Evolutionary conservation across 768 basidiomycete genomes (phyloP).

Genomic region (Suillus americanus): DNA sequence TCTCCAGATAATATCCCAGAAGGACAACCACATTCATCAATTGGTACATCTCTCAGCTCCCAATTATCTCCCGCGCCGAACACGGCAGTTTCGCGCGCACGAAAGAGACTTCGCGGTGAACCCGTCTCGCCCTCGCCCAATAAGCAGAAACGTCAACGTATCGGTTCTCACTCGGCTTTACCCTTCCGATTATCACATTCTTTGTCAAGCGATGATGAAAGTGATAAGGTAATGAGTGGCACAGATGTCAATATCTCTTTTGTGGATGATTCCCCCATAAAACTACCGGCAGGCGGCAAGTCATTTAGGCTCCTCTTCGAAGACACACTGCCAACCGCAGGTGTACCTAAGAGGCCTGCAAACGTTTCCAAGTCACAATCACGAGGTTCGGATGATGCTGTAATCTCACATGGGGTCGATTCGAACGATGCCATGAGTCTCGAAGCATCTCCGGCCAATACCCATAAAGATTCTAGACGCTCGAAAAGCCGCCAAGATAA

Average conservation of each 20-base stretch:
- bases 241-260: conserved; percentile 44
- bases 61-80: conserved; percentile 24
- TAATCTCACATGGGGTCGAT: conserved; percentile 2
- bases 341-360: conserved; percentile 16
- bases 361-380: background rate
- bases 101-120: conserved; percentile 81
- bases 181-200: conserved; percentile 36
- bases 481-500: background rate
- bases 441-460: background rate
- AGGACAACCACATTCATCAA: conserved; percentile 22
- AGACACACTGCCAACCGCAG: conserved; percentile 36
- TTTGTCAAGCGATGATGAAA: conserved; percentile 36
- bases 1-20: conserved; percentile 44
- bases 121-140: conserved; percentile 81
- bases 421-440: conserved; percentile 7
- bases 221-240: conserved; percentile 29
- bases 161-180: conserved; percentile 40
- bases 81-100: conserved; percentile 61
- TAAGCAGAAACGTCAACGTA: conserved; percentile 71
- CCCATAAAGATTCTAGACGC: conserved; percentile 1
- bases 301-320: conserved; percentile 71
- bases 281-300: conserved; percentile 54
- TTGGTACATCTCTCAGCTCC: conserved; percentile 20
- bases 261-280: conserved; percentile 72
- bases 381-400: background rate